Conservation (phyloP, 148 eudicot species). For the Limonium bicolor region DNA sequence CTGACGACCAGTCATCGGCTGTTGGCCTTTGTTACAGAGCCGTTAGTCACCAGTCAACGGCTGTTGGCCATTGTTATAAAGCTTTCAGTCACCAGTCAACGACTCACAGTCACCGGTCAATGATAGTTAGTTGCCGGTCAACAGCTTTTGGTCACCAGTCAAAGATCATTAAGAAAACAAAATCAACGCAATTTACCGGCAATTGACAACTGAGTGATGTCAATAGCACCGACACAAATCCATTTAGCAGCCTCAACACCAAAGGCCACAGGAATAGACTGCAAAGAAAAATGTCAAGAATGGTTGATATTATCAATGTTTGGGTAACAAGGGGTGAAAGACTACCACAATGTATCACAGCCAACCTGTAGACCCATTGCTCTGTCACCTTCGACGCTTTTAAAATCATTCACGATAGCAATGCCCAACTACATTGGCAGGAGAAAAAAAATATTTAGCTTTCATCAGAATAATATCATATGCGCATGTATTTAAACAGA, state of each 20-base stretch:
- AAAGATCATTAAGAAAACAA: not conserved
- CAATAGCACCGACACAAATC: slow-evolving; percentile 92
- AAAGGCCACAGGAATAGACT: slow-evolving; percentile 95
- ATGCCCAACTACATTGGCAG: slow-evolving; percentile 70
- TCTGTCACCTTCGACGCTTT: slow-evolving; percentile 94
- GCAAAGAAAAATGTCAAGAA: slow-evolving; percentile 12
- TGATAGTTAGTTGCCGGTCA: too few species aligned
- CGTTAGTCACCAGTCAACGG: too few species aligned
- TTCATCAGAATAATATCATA: not conserved
- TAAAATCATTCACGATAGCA: slow-evolving; percentile 92
- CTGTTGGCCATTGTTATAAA: too few species aligned
- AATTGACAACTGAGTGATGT: slow-evolving; percentile 73
- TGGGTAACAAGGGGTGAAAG: not conserved
- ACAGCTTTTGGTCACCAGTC: not conserved
- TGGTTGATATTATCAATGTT: not conserved
- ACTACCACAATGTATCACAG: too few species aligned
- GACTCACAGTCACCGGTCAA: too few species aligned
- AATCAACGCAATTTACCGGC: slow-evolving; percentile 41
- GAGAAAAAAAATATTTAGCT: slow-evolving; percentile 3
- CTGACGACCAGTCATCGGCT: too few species aligned
- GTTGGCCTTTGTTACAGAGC: too few species aligned
- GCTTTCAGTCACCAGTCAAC: too few species aligned
- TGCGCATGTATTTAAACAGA: not conserved
- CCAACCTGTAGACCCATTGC: slow-evolving; percentile 87
- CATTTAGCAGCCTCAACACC: slow-evolving; percentile 85